Evolutionary conservation across 176 grass and related monocot genomes (phyloP).

Genomic region (Rhynchospora breviuscula): DNA sequence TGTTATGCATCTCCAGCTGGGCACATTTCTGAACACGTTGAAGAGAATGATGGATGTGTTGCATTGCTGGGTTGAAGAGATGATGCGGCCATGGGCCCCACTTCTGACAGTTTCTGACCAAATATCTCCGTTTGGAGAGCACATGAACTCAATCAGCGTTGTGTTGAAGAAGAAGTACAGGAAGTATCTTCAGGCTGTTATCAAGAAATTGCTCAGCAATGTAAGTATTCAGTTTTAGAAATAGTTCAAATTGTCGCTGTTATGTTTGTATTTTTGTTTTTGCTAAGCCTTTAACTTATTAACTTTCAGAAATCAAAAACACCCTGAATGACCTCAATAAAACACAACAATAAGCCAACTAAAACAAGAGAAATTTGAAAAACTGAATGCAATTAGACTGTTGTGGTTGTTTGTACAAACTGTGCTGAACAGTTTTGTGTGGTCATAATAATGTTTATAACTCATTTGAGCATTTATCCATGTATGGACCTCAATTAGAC

Average conservation of each 20-base stretch:
- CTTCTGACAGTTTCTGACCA: conserved; percentile 62
- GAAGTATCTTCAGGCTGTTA: conserved; percentile 77
- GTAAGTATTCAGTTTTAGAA: conserved; percentile 36
- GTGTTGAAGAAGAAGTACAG: conserved; percentile 87
- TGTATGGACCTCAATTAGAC: background rate
- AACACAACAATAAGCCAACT: background rate
- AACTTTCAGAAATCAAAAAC: background rate
- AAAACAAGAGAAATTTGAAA: background rate
- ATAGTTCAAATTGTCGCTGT: background rate
- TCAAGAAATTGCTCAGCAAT: conserved; percentile 75
- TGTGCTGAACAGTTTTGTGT: background rate
- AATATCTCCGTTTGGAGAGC: conserved; percentile 63
- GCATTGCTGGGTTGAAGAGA: conserved; percentile 69
- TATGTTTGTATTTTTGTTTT: background rate
- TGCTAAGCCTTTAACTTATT: background rate
- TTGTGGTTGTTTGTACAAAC: background rate
- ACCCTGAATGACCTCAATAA: background rate
- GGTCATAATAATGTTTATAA: background rate
- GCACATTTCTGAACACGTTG: conserved; percentile 85
- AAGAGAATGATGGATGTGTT: conserved; percentile 93
- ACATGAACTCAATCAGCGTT: conserved; percentile 87
- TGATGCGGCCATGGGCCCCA: conserved; percentile 68
- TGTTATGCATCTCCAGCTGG: conserved; percentile 48
- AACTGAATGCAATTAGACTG: background rate
- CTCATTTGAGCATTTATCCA: background rate